Evolutionary conservation across 768 basidiomycete species (phyloP), one percentile per base, ranked within the genome.

Genomic region (Podaxis sp.): DNA sequence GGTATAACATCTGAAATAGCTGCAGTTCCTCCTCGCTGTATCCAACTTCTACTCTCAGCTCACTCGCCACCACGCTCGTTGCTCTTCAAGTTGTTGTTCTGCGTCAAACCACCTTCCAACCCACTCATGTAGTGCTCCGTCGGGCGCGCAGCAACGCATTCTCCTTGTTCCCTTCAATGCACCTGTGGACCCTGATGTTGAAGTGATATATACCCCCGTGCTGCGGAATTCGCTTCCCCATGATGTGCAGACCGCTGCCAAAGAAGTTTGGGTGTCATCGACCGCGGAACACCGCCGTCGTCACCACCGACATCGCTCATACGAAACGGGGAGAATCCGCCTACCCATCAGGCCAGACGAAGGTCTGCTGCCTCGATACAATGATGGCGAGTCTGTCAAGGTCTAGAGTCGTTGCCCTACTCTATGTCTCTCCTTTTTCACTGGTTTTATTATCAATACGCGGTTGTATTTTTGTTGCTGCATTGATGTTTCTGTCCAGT

Each of bases 21-120:
- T 92, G 55, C 90, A 92, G 71, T 89, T 90, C 72, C 81, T 91
- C 37, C 77, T 92, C 62, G 83, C 88, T 2, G 79, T 93, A 10
- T 83, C 88, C 5, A 87, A 81, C 54, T 84, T 85, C 64, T 86
- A 90, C 70, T 73, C 78, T 6, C 77, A 82, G 47, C 74, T 91
- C 38, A 72, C 75, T 28, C 81, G 82, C n/a, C 76, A 76, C 61
- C 69, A 77, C 51, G 25, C 65, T 25, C 61, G 55, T 37, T 55
- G 62, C 50, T 52, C 66, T 2, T 63, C 65, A n/a, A 65, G 61
- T 53, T 60, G 61, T 32, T 52, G 58, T 27, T 59, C 62, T 36
- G 59, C 50, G 46, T 63, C 62, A 23, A 61, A 60, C 14, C 57
- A 56, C 37, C 62, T 37, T 60, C 65, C 61, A 27, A 40, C 62